Base-by-base conservation (phyloP, 257 asterid species). In the Solanum medicagineum region DNA sequence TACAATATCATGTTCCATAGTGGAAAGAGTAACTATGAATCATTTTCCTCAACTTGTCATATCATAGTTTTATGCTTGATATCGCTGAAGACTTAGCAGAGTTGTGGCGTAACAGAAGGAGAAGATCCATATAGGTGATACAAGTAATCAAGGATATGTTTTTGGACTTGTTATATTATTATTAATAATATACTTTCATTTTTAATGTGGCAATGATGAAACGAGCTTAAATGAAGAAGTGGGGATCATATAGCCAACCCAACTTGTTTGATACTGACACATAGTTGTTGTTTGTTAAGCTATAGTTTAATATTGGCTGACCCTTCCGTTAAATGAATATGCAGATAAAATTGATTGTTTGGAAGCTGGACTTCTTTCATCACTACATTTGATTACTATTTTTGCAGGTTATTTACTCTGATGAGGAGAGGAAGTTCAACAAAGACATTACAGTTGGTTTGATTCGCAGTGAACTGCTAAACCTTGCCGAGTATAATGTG, bases 401-500 rank as follows among this genome's bases (percentile, higher is more conserved):
- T 84, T 87, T 88, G 84, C 92, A 97, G 99, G 98, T 97, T 83
- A 87, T 91, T 75, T 97, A 97, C 93, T 94, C 98, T 17, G 99
- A 95, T 49, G 98, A 95, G 89, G 98, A 94, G 59, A 90, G 96
- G 81, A 97, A 95, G 89, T 97, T 94, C 92, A 94, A 94, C 87
- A 95, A 90, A 90, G 98, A 94, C 85, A 95, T 97, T 59, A 92
- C 94, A 10, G 86, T 93, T 83, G 98, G 98, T 86, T 95, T 97
- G 87, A 97, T 97, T 26, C 92, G 80, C 73, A 92, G 97, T 80
- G 98, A 95, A 85, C 83, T 97, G 79, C 90, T 97, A 74, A 95
- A 93, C 90, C 96, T 97, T 86, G 95, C 98, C 1, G 99, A 97
- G 87, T 97, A 97, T 87, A 94, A 92, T 91, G 97, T 94, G 83